Percentiles rank a stretch among this genome's conserved stretches.
Evolutionary conservation across 176 grass and related monocot genomes (phyloP).

Genomic region (Tillandsia leiboldiana): DNA sequence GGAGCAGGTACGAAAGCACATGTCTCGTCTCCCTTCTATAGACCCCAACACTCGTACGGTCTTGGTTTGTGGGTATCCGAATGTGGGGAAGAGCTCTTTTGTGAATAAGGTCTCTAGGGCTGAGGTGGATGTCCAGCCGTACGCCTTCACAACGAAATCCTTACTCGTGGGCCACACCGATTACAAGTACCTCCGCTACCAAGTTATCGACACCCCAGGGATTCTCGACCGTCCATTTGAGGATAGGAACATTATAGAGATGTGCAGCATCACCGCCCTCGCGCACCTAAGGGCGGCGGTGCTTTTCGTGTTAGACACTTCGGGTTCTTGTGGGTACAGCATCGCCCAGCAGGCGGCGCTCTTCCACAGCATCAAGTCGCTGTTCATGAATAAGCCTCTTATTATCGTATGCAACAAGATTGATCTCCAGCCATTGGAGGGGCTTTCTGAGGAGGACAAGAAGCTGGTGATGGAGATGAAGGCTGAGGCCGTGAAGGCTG

Average conservation of each 20-base stretch:
- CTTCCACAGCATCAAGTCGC: slow-evolving; percentile 71
- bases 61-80: slow-evolving; percentile 41
- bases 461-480: slow-evolving; percentile 55
- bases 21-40: slow-evolving; percentile 67
- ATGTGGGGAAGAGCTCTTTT: slow-evolving; percentile 54
- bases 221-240: slow-evolving; percentile 58
- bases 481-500: slow-evolving; percentile 30
- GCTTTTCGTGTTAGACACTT: slow-evolving; percentile 53
- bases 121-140: slow-evolving; percentile 66
- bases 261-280: slow-evolving; percentile 48
- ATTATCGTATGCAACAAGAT: slow-evolving; percentile 74
- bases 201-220: slow-evolving; percentile 78
- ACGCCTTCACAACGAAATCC: slow-evolving; percentile 43
- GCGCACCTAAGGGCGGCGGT: slow-evolving; percentile 34
- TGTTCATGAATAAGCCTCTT: slow-evolving; percentile 76
- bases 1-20: slow-evolving; percentile 59
- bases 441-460: slow-evolving; percentile 56
- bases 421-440: slow-evolving; percentile 60
- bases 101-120: slow-evolving; percentile 75
- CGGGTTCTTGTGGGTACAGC: slow-evolving; percentile 71
- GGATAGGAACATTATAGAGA: slow-evolving; percentile 51
- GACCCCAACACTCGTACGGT: slow-evolving; percentile 58
- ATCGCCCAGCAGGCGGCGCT: slow-evolving; percentile 66
- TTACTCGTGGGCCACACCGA: slow-evolving; percentile 65
- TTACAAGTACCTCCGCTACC: slow-evolving; percentile 75